Conservation (phyloP, 2,329 filamentous ascomycete species). For the Huntiella abstrusa region DNA sequence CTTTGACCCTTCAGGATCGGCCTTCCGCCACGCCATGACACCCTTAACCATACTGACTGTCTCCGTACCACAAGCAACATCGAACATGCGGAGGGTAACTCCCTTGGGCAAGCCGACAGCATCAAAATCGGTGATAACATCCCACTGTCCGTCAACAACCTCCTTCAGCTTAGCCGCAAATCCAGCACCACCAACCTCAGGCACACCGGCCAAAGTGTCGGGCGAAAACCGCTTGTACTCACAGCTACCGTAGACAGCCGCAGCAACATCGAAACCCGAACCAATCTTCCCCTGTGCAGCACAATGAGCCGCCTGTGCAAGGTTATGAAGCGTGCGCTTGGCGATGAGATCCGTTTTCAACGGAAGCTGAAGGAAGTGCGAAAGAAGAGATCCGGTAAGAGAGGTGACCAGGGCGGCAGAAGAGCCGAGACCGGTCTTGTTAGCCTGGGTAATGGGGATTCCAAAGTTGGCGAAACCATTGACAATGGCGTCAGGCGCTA, state of each 20-base stretch:
- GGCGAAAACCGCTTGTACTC: constrained; percentile 88
- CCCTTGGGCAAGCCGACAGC: constrained; percentile 48
- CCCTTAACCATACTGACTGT: constrained; percentile 93
- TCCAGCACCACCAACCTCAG: constrained; percentile 42
- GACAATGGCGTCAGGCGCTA: constrained; percentile 13
- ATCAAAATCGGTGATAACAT: constrained; percentile 41
- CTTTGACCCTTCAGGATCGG: constrained; percentile 44
- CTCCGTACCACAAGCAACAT: constrained; percentile 84
- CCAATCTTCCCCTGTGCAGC: constrained; percentile 94
- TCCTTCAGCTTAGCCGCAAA: constrained; percentile 48
- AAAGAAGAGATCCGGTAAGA: constrained; percentile 57
- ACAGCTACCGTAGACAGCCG: constrained; percentile 81
- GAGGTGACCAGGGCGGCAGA: constrained; percentile 87
- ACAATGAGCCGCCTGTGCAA: constrained; percentile 84
- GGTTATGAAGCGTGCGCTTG: constrained; percentile 61
- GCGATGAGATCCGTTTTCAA: neutral
- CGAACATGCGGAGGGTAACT: constrained; percentile 73
- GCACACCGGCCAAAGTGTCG: constrained; percentile 45
- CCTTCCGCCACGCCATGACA: constrained; percentile 62
- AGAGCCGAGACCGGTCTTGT: constrained; percentile 92
- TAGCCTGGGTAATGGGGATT: constrained; percentile 54
- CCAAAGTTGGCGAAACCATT: constrained; percentile 59
- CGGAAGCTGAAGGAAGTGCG: constrained; percentile 46
- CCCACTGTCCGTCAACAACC: constrained; percentile 52
- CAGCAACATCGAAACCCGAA: constrained; percentile 86